A percentile compares a stretch with the other conserved stretches of the same genome.
Evolutionary conservation across 768 basidiomycete genomes (phyloP).

Genomic region (Termitomyces titanicus): DNA sequence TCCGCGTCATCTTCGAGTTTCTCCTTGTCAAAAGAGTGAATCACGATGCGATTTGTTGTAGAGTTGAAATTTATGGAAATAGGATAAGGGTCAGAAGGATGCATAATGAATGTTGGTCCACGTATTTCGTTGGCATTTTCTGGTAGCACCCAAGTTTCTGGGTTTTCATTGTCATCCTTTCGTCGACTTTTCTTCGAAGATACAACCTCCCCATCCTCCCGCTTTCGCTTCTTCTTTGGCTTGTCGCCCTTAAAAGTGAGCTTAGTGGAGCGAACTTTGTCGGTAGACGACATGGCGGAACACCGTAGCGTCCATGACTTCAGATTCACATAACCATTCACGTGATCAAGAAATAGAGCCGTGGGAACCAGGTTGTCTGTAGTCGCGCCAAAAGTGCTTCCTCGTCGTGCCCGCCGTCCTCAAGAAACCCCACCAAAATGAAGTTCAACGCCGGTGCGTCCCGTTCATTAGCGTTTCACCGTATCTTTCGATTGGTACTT

Average conservation of each 20-base stretch:
- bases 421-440: conserved; percentile 60
- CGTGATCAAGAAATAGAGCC: conserved; percentile 27
- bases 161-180: conserved; percentile 57
- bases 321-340: conserved; percentile 17
- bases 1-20: conserved; percentile 44
- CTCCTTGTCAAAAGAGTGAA: conserved; percentile 62
- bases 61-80: conserved; percentile 77
- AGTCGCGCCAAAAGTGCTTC: conserved; percentile 26
- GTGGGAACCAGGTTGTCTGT: conserved; percentile 31
- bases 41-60: conserved; percentile 68
- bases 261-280: conserved; percentile 64
- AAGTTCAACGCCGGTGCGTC: conserved; percentile 82
- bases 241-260: conserved; percentile 92
- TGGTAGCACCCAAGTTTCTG: conserved; percentile 79
- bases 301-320: no score
- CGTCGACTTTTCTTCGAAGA: conserved; percentile 42
- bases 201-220: conserved; percentile 50
- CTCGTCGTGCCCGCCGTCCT: conserved; percentile 54
- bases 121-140: conserved; percentile 71
- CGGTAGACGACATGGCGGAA: conserved; percentile 28
- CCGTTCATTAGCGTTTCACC: conserved; percentile 17
- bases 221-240: conserved; percentile 75
- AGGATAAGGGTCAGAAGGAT: conserved; percentile 77
- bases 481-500: conserved; percentile 21
- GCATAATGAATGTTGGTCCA: conserved; percentile 83